These are phyloP conservation scores for Mucor saturninus DNA, from an alignment of 371 early-diverging fungal genomes.

Conservation along the genomic window DNA sequence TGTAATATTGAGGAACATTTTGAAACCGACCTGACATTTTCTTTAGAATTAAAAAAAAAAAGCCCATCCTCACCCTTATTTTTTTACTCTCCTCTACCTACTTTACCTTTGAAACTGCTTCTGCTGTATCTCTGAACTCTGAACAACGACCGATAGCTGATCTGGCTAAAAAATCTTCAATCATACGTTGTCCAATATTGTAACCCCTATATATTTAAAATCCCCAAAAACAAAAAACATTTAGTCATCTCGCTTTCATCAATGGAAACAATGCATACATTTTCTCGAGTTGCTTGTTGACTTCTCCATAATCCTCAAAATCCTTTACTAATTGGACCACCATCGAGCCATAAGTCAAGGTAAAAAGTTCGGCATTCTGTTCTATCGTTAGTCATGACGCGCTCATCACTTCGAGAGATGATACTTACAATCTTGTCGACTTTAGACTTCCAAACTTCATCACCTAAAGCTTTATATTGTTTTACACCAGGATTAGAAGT, in stretches of 20 bases:
- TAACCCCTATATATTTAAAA: constrained; percentile 76
- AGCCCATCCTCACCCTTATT: too few relatives aligned
- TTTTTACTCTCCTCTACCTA: background rate
- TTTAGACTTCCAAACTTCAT: constrained; percentile 94
- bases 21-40: constrained; percentile 82
- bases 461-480: constrained; percentile 82
- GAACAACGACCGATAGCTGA: constrained; percentile 82
- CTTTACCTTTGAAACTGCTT: constrained; percentile 84
- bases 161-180: constrained; percentile 95
- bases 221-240: background rate
- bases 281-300: constrained; percentile 96
- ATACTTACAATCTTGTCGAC: constrained; percentile 90
- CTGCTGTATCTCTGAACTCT: constrained; percentile 92
- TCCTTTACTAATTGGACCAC: constrained; percentile 96
- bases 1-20: constrained; percentile 90
- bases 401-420: background rate
- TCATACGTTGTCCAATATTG: constrained; percentile 94
- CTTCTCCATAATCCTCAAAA: constrained; percentile 89
- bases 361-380: constrained; percentile 95
- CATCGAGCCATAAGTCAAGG: constrained; percentile 95
- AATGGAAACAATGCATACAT: constrained; percentile 64
- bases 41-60: background rate
- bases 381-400: background rate
- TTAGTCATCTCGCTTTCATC: background rate
- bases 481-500: constrained; percentile 51